Evolutionary conservation across 2,329 filamentous ascomycete species (phyloP).

Genomic region (Pestalotiopsis sp.): DNA sequence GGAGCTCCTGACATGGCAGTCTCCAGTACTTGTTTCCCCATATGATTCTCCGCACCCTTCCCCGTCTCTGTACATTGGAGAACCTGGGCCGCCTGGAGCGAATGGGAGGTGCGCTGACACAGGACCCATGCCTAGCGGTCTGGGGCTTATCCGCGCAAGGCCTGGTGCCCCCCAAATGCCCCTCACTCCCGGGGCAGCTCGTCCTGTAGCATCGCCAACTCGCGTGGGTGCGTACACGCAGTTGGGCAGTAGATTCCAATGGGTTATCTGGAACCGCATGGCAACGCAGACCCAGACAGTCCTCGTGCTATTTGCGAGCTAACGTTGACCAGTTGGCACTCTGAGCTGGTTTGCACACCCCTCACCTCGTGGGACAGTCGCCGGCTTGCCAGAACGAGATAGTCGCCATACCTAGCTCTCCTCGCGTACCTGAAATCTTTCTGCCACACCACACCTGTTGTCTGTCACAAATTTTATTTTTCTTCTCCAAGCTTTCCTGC

Average conservation of each 20-base stretch:
- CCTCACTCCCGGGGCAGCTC: background rate
- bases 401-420: background rate
- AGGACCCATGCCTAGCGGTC: background rate
- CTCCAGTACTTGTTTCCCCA: conserved; percentile 12
- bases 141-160: background rate
- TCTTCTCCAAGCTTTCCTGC: conserved; percentile 5
- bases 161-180: background rate
- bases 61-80: conserved; percentile 12
- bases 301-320: background rate
- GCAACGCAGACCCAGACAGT: background rate
- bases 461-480: background rate
- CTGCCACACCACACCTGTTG: conserved; percentile 5
- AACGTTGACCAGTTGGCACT: background rate
- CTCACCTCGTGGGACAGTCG: background rate
- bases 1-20: conserved; percentile 5
- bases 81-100: background rate
- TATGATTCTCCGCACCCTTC: conserved; percentile 12
- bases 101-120: background rate
- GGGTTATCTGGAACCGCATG: background rate
- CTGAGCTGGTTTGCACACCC: background rate
- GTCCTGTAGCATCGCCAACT: conserved; percentile 4
- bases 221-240: background rate
- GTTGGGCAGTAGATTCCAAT: background rate
- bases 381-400: conserved; percentile 11
- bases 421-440: conserved; percentile 13